These are phyloP conservation scores for Mallotus japonicus DNA, from an alignment of 441 rosid genomes.

Conservation along the genomic window DNA sequence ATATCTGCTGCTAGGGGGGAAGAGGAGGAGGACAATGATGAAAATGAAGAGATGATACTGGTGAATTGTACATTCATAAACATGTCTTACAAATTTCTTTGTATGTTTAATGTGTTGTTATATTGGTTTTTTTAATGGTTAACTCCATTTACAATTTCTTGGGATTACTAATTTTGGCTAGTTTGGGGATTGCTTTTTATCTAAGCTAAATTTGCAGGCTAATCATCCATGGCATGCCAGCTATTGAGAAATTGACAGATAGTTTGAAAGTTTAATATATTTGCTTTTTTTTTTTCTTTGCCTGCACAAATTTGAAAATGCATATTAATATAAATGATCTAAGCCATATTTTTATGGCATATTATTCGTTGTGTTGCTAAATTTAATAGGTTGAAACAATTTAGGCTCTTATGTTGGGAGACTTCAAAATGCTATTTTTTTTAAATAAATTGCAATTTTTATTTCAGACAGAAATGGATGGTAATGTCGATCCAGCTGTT, in stretches of 20 bases:
- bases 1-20: constrained; percentile 43
- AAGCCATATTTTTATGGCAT: not conserved
- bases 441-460: not conserved
- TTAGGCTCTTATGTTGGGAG: not conserved
- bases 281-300: not conserved
- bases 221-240: too few species aligned
- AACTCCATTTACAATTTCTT: not conserved
- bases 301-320: not conserved
- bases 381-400: not conserved
- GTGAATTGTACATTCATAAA: constrained; percentile 30
- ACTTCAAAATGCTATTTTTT: not conserved
- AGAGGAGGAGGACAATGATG: constrained; percentile 33
- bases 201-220: too few species aligned
- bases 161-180: not conserved
- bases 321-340: not conserved
- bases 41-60: constrained; percentile 64
- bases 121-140: not conserved
- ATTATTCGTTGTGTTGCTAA: not conserved
- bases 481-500: constrained; percentile 72
- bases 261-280: not conserved
- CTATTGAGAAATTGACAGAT: not conserved
- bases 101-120: not conserved
- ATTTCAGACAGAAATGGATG: constrained; percentile 62
- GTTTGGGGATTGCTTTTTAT: not conserved
- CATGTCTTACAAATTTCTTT: not conserved